A percentile compares a stretch with the other conserved stretches of the same genome.
These are phyloP conservation scores for Agastache rugosa DNA, from an alignment of 257 asterid species.

Conservation along the genomic window DNA sequence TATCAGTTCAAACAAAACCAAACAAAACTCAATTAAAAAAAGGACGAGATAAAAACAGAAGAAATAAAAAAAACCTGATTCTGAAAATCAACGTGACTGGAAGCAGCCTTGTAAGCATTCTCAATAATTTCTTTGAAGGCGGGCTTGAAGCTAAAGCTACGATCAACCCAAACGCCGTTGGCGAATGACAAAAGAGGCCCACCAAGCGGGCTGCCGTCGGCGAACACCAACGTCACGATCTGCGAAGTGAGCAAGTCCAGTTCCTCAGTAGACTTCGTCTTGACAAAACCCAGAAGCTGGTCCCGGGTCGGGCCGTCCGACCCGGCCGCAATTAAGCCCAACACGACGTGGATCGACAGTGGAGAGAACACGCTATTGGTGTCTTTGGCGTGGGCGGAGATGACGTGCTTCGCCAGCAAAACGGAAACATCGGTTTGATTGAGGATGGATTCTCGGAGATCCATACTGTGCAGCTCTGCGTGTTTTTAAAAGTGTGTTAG, in stretches of 20 bases:
- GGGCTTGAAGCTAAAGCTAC: conserved; percentile 47
- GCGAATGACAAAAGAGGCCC: conserved; percentile 60
- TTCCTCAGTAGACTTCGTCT: conserved; percentile 37
- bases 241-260: conserved; percentile 51
- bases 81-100: conserved; percentile 54
- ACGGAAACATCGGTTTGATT: conserved; percentile 54
- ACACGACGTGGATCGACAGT: conserved; percentile 56
- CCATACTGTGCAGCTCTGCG: conserved; percentile 40
- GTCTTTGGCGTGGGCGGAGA: conserved; percentile 45
- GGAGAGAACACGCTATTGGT: conserved; percentile 60
- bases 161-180: conserved; percentile 67
- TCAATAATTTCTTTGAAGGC: conserved; percentile 46
- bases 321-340: conserved; percentile 56
- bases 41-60: no score
- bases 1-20: not conserved
- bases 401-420: conserved; percentile 49
- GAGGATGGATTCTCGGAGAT: conserved; percentile 50
- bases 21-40: not conserved
- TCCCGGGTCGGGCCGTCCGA: conserved; percentile 50
- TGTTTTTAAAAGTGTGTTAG: not conserved
- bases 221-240: conserved; percentile 49
- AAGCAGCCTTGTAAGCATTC: conserved; percentile 53
- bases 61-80: conserved; percentile 45
- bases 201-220: conserved; percentile 53
- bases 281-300: conserved; percentile 50